These are phyloP conservation scores for Verticillium isaacii DNA, from an alignment of 2,329 filamentous ascomycete species.

Conservation along the genomic window DNA sequence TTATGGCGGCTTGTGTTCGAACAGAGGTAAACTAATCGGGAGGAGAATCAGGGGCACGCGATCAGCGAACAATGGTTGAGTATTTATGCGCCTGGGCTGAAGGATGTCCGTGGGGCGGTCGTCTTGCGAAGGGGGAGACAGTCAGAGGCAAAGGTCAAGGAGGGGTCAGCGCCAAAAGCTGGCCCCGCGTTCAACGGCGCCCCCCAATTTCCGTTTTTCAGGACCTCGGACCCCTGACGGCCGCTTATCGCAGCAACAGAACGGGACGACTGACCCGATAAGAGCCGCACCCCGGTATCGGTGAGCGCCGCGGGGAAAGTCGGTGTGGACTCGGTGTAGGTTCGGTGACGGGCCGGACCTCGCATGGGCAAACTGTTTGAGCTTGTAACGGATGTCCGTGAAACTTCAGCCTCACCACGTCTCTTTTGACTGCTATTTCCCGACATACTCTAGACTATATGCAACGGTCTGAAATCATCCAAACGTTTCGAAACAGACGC, in stretches of 20 bases:
- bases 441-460: background rate
- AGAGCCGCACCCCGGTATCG: background rate
- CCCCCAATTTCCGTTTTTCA: background rate
- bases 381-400: background rate
- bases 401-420: background rate
- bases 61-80: background rate
- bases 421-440: background rate
- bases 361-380: background rate
- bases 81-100: background rate
- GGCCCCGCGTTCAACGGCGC: background rate
- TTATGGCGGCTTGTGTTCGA: slow-evolving; percentile 6
- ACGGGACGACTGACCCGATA: background rate
- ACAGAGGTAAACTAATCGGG: background rate
- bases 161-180: background rate
- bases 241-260: background rate
- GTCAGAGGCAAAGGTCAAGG: background rate
- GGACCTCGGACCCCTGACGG: background rate
- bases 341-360: background rate
- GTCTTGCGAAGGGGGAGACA: background rate
- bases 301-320: background rate
- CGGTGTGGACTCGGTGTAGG: background rate
- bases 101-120: slow-evolving; percentile 1
- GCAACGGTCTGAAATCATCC: background rate
- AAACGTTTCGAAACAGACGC: background rate
- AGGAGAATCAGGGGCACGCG: background rate